phyloP scores from a whole-genome alignment of 495 filamentous ascomycete species.

The Xylaria longipes region DNA sequence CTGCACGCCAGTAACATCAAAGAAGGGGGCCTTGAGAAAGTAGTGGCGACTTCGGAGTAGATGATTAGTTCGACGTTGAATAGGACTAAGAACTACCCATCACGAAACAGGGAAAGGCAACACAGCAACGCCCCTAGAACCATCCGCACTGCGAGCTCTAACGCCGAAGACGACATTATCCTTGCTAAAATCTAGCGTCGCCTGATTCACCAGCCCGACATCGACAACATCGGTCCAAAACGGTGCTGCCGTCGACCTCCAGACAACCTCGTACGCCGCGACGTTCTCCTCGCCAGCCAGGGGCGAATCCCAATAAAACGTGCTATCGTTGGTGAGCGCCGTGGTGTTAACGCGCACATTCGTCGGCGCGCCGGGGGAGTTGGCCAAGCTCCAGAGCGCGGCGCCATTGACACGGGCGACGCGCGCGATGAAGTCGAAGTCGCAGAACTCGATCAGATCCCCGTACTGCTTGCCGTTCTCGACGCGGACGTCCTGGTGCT shows the following conservation, averaged over 20 bases:
- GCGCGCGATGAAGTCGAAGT: conserved; percentile 57
- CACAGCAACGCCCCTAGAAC: conserved; percentile 40
- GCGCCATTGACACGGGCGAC: conserved; percentile 59
- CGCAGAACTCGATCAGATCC: conserved; percentile 58
- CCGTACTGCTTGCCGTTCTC: conserved; percentile 55
- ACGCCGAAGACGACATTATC: conserved; percentile 62
- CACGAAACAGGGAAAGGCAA: conserved; percentile 35
- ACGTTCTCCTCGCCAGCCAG: conserved; percentile 27
- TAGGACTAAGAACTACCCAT: not conserved
- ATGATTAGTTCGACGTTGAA: not conserved
- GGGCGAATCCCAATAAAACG: conserved; percentile 50
- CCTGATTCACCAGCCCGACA: conserved; percentile 47
- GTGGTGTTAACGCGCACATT: conserved; percentile 56
- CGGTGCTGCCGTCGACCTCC: conserved; percentile 52
- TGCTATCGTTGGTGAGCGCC: conserved; percentile 51
- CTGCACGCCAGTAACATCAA: not conserved
- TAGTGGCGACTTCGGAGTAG: not conserved
- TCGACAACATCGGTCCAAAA: conserved; percentile 53
- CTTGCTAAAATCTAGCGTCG: conserved; percentile 54
- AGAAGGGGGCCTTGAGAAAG: too few species aligned
- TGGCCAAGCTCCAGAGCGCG: conserved; percentile 55
- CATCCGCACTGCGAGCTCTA: conserved; percentile 53
- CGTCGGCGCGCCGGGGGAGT: conserved; percentile 49
- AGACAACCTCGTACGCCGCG: conserved; percentile 57
- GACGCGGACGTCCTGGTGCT: conserved; percentile 58